Conservation (phyloP, 805 yeast species). For the Cyberlindnera lachancei region DNA sequence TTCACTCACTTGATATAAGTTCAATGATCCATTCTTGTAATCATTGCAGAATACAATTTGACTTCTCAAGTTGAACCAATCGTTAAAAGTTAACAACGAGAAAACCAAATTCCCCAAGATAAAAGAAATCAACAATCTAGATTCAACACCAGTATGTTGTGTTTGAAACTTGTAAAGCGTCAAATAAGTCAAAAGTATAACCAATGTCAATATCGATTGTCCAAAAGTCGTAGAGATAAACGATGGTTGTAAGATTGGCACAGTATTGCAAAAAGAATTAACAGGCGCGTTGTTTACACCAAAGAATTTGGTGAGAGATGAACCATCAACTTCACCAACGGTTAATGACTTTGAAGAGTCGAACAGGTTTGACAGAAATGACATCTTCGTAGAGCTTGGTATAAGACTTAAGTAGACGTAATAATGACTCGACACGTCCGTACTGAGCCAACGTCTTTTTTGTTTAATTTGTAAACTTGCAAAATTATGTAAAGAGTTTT, state of each 20-base stretch:
- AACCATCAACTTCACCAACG: constrained; percentile 2
- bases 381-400: constrained; percentile 1
- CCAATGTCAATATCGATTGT: constrained; percentile 11
- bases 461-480: too few relatives aligned
- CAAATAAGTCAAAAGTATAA: constrained; percentile 9
- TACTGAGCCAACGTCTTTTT: too few relatives aligned
- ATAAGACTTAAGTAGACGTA: not conserved
- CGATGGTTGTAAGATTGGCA: constrained; percentile 20
- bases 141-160: constrained; percentile 15
- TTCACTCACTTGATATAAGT: constrained; percentile 19
- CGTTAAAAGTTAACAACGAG: constrained; percentile 13
- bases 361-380: constrained; percentile 3
- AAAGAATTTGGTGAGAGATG: constrained; percentile 13
- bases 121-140: constrained; percentile 16
- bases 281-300: constrained; percentile 22
- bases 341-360: constrained; percentile 6
- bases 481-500: too few relatives aligned
- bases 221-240: constrained; percentile 21
- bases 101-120: constrained; percentile 16
- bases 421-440: too few relatives aligned
- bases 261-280: constrained; percentile 13
- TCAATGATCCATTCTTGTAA: constrained; percentile 21
- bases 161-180: constrained; percentile 4
- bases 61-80: constrained; percentile 20
- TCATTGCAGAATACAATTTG: constrained; percentile 22